These are phyloP conservation scores for Calonectria honghensis DNA, from an alignment of 2,329 filamentous ascomycete species.

Conservation along the genomic window DNA sequence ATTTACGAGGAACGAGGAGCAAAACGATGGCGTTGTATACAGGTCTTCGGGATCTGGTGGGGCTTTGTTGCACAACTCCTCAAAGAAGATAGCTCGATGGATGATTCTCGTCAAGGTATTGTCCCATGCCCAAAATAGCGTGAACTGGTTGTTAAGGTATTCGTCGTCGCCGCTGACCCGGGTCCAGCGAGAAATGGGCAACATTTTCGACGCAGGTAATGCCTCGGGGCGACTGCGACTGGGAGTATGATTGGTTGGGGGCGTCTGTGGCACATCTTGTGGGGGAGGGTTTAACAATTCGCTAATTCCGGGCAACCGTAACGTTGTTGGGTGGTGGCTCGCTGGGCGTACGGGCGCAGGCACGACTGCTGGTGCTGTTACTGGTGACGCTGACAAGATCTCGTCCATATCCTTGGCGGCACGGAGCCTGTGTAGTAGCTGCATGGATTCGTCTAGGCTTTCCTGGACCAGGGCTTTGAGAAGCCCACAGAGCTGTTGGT, in stretches of 20 bases:
- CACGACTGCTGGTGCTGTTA: background rate
- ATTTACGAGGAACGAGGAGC: slow-evolving; percentile 51
- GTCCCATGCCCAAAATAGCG: slow-evolving; percentile 54
- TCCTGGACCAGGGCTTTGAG: background rate
- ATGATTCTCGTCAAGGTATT: slow-evolving; percentile 42
- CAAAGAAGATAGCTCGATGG: slow-evolving; percentile 42
- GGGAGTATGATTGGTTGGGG: background rate
- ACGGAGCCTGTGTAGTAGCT: background rate
- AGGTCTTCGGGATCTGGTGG: background rate
- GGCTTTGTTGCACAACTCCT: slow-evolving; percentile 34
- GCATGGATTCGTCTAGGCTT: background rate
- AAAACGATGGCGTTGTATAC: slow-evolving; percentile 36
- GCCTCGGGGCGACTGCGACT: no score
- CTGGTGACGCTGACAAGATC: background rate
- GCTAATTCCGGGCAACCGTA: no score
- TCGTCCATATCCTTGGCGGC: background rate
- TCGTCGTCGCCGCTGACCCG: slow-evolving; percentile 40
- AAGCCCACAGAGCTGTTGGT: background rate
- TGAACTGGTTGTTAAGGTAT: slow-evolving; percentile 43
- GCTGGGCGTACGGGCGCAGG: no score
- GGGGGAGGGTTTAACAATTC: background rate
- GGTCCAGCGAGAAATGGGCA: slow-evolving; percentile 50
- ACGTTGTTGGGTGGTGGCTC: no score
- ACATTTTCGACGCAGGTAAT: background rate
- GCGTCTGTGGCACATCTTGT: background rate